Percentiles rank a stretch among this genome's conserved stretches.
These are phyloP conservation scores for Diaporthe longicolla DNA, from an alignment of 2,329 filamentous ascomycete genomes.

Conservation along the genomic window DNA sequence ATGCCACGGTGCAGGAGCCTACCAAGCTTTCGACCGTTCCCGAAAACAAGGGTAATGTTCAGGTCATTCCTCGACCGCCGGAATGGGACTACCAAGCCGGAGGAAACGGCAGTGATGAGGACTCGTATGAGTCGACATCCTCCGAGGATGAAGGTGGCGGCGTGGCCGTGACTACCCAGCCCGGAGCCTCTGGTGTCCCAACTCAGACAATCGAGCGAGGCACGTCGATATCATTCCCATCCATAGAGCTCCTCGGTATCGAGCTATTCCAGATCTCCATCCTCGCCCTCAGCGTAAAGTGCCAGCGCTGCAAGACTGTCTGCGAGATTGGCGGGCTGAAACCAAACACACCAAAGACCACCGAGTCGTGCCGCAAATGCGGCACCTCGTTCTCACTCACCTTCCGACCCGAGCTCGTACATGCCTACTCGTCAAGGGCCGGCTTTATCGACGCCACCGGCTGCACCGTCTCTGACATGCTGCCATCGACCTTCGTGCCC, in stretches of 20 bases:
- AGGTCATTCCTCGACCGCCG: constrained; percentile 80
- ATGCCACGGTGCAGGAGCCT: constrained; percentile 46
- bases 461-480: constrained; percentile 81
- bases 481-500: constrained; percentile 84
- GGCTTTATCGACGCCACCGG: constrained; percentile 84
- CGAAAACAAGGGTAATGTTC: constrained; percentile 74
- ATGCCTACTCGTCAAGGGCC: constrained; percentile 79
- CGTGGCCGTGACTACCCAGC: constrained; percentile 51
- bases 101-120: constrained; percentile 61
- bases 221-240: constrained; percentile 84
- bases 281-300: constrained; percentile 81
- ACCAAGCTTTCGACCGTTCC: constrained; percentile 47
- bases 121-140: constrained; percentile 61
- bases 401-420: constrained; percentile 79
- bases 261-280: constrained; percentile 79
- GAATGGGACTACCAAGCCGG: constrained; percentile 75
- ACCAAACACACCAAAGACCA: constrained; percentile 64
- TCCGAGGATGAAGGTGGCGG: constrained; percentile 58
- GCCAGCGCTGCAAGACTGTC: constrained; percentile 81
- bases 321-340: constrained; percentile 79
- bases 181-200: constrained; percentile 44
- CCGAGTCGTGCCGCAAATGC: constrained; percentile 72
- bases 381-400: constrained; percentile 64
- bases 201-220: constrained; percentile 71
- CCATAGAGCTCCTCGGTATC: constrained; percentile 81